Percentiles rank a stretch among this genome's conserved stretches.
Evolutionary conservation across 139 green algal genomes (phyloP).

Genomic region (Micractinium sp.): DNA sequence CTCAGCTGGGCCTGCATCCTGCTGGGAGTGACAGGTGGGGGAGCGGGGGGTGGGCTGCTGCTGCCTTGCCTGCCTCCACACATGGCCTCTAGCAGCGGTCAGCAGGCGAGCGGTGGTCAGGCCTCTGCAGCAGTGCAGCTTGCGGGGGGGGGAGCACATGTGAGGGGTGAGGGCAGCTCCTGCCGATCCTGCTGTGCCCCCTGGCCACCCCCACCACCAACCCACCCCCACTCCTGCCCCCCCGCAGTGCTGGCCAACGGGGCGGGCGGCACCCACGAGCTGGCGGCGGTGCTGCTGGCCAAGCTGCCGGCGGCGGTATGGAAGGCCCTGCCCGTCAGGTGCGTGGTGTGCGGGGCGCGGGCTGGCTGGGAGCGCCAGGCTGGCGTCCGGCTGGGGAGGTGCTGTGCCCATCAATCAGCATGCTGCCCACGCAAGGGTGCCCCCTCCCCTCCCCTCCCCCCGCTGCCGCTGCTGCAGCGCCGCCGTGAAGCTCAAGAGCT

Average conservation of each 20-base stretch:
- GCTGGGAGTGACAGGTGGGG: conserved; percentile 53
- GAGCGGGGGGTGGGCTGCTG: background rate
- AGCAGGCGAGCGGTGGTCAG: too few relatives aligned
- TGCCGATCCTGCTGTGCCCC: background rate
- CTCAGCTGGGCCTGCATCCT: conserved; percentile 65
- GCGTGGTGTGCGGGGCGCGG: background rate
- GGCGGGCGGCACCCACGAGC: conserved; percentile 16
- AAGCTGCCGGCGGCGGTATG: conserved; percentile 19
- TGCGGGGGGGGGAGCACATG: too few relatives aligned
- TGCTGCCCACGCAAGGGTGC: too few relatives aligned
- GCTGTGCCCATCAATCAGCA: too few relatives aligned
- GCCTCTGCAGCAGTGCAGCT: too few relatives aligned
- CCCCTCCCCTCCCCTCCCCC: too few relatives aligned
- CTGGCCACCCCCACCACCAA: background rate
- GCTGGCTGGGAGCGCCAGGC: too few relatives aligned
- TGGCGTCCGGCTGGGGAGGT: too few relatives aligned
- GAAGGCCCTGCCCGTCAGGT: conserved; percentile 29
- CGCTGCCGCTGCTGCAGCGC: background rate
- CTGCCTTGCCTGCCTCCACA: background rate
- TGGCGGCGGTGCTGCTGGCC: conserved; percentile 23
- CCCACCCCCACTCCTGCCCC: background rate
- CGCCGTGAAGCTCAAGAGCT: conserved; percentile 41
- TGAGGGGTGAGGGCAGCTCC: too few relatives aligned
- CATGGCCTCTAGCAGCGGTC: too few relatives aligned
- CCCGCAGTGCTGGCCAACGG: conserved; percentile 52